Evolutionary conservation across 2,329 filamentous ascomycete genomes (phyloP).

Genomic region (Penicillium sp.): DNA sequence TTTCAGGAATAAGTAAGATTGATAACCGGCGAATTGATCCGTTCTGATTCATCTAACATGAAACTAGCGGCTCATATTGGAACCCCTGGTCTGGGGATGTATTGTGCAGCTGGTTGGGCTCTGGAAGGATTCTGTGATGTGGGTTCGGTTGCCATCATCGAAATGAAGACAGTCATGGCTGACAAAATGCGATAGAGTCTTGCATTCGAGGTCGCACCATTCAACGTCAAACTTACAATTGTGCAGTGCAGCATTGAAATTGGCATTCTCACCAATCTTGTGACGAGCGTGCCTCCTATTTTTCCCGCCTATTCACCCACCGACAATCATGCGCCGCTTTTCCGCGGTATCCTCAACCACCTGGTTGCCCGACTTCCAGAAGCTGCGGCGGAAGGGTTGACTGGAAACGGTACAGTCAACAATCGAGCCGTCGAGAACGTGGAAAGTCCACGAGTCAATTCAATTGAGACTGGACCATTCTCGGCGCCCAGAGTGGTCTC

Average conservation of each 20-base stretch:
- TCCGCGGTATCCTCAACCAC: slow-evolving; percentile 74
- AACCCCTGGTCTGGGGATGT: slow-evolving; percentile 83
- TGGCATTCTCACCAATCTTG: slow-evolving; percentile 75
- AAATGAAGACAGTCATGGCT: slow-evolving; percentile 5
- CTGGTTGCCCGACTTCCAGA: slow-evolving; percentile 71
- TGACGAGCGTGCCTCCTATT: slow-evolving; percentile 76
- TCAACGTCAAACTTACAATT: slow-evolving; percentile 94
- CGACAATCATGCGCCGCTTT: slow-evolving; percentile 68
- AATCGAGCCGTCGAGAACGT: slow-evolving; percentile 12
- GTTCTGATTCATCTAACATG: slow-evolving; percentile 13
- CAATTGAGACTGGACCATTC: slow-evolving; percentile 31
- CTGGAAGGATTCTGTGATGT: slow-evolving; percentile 93
- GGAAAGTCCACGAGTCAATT: slow-evolving; percentile 17
- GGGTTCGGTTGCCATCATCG: slow-evolving; percentile 8
- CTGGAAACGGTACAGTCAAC: slow-evolving; percentile 1
- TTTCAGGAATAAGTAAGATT: slow-evolving; percentile 68
- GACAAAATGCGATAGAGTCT: slow-evolving; percentile 50
- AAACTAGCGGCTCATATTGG: slow-evolving; percentile 71
- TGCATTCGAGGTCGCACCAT: slow-evolving; percentile 92
- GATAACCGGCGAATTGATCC: not conserved
- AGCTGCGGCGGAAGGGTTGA: slow-evolving; percentile 6
- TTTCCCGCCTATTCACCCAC: slow-evolving; percentile 59
- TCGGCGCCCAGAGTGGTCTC: slow-evolving; percentile 49
- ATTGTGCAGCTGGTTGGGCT: slow-evolving; percentile 89
- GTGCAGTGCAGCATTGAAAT: slow-evolving; percentile 95